A percentile compares a stretch with the other conserved stretches of the same genome.
These are phyloP conservation scores for Phalaenopsis equestris DNA, from an alignment of 106 monocot genomes.

Conservation along the genomic window DNA sequence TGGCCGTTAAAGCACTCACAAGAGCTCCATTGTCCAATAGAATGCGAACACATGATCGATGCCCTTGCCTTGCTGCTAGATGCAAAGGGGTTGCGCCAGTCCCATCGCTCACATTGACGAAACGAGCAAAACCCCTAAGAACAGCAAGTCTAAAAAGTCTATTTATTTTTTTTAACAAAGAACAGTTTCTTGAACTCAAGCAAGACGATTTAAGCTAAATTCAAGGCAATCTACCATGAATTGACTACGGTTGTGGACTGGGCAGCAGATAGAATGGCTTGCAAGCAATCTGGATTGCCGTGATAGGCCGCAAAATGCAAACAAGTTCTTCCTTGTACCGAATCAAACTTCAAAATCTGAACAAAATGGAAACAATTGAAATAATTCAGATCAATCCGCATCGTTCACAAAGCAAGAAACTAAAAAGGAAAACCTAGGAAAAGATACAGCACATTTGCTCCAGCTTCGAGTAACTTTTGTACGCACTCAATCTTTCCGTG, in stretches of 20 bases:
- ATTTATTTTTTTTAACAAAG: neutral
- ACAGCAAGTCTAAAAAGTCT: neutral
- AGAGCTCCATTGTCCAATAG: slow-evolving; percentile 65
- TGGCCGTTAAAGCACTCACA: slow-evolving; percentile 53
- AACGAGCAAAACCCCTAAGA: slow-evolving; percentile 69
- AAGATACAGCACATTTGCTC: slow-evolving; percentile 45
- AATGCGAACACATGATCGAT: slow-evolving; percentile 42
- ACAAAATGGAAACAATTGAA: neutral
- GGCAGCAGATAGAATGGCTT: slow-evolving; percentile 45
- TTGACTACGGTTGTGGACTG: slow-evolving; percentile 31
- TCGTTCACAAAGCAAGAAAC: neutral
- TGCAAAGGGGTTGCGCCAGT: slow-evolving; percentile 70
- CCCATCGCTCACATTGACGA: slow-evolving; percentile 76
- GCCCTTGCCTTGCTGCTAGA: slow-evolving; percentile 53
- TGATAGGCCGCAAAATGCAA: slow-evolving; percentile 58
- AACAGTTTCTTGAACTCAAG: neutral
- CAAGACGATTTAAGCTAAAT: neutral
- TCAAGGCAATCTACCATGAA: slow-evolving; percentile 29
- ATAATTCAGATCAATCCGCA: neutral
- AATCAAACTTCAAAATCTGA: slow-evolving; percentile 59
- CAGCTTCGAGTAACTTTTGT: slow-evolving; percentile 50
- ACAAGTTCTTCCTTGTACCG: slow-evolving; percentile 42
- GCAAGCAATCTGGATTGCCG: slow-evolving; percentile 53
- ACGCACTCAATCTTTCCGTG: slow-evolving; percentile 49
- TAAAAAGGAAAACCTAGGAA: neutral